A percentile compares a stretch with the other conserved stretches of the same genome.
These are phyloP conservation scores for Tricholoma bakamatsutake DNA, from an alignment of 768 basidiomycete species.

Conservation along the genomic window DNA sequence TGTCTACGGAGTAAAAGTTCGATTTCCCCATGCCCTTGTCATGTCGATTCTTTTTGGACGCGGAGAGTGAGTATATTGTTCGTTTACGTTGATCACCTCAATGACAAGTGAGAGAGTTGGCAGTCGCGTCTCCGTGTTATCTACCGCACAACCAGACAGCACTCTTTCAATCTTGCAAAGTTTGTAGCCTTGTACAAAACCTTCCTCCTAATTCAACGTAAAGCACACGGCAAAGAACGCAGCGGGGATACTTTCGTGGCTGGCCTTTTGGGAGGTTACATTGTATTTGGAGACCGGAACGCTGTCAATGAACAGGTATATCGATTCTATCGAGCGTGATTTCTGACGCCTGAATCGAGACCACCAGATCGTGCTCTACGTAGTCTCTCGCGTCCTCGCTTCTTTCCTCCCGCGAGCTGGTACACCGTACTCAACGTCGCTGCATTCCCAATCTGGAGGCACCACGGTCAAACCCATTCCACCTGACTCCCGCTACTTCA, in stretches of 20 bases:
- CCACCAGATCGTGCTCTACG: slow-evolving; percentile 88
- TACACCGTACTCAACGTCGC: slow-evolving; percentile 43
- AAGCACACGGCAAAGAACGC: slow-evolving; percentile 72
- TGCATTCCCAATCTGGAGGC: slow-evolving; percentile 33
- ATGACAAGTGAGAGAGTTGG: slow-evolving; percentile 48
- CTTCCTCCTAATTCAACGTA: slow-evolving; percentile 76
- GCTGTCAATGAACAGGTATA: slow-evolving; percentile 90
- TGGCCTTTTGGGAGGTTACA: slow-evolving; percentile 86
- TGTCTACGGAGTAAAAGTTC: slow-evolving; percentile 85
- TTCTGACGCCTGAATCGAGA: slow-evolving; percentile 7
- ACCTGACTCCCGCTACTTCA: slow-evolving; percentile 80
- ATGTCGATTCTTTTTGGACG: slow-evolving; percentile 94
- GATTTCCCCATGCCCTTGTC: slow-evolving; percentile 93
- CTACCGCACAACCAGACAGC: slow-evolving; percentile 80
- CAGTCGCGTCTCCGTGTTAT: slow-evolving; percentile 59
- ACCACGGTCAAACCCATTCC: slow-evolving; percentile 63
- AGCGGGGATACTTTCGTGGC: slow-evolving; percentile 85
- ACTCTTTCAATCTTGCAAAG: slow-evolving; percentile 87
- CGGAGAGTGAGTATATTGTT: slow-evolving; percentile 63
- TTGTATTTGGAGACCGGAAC: slow-evolving; percentile 80
- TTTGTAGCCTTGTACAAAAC: slow-evolving; percentile 94
- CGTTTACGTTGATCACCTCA: slow-evolving; percentile 4
- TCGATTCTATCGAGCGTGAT: slow-evolving; percentile 5
- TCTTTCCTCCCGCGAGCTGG: slow-evolving; percentile 83
- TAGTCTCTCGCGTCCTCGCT: slow-evolving; percentile 86